A percentile compares a stretch with the other conserved stretches of the same genome.
phyloP scores from a whole-genome alignment of 257 asterid species.

The Solanum chilense region DNA sequence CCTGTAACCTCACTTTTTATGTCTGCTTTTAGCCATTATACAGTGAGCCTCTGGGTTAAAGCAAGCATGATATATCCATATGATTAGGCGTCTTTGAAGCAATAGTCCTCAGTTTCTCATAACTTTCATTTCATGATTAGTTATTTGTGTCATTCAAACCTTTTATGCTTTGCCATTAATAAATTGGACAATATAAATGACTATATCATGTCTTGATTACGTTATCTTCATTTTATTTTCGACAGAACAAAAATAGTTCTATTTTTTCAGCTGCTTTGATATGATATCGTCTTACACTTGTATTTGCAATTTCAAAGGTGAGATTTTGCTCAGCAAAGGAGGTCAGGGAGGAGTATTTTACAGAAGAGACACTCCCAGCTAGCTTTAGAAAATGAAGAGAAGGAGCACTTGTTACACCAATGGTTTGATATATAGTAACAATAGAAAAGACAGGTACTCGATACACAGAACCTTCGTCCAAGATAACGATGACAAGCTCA shows the following conservation, averaged over 20 bases:
- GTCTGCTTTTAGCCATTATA: neutral
- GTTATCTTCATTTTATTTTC: neutral
- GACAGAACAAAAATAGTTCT: neutral
- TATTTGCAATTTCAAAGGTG: constrained; percentile 33
- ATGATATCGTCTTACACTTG: neutral
- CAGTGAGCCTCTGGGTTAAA: neutral
- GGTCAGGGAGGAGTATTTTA: constrained; percentile 50
- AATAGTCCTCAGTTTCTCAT: neutral
- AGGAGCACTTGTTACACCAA: neutral
- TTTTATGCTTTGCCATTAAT: neutral
- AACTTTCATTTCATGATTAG: neutral
- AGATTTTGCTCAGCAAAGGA: constrained; percentile 59
- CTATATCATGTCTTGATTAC: neutral
- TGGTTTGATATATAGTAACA: neutral
- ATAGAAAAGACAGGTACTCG: neutral
- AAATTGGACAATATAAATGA: neutral
- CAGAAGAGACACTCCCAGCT: constrained; percentile 47
- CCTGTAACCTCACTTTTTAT: neutral
- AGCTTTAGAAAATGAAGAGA: constrained; percentile 30
- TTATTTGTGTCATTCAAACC: neutral
- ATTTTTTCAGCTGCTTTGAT: neutral
- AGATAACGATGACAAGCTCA: neutral
- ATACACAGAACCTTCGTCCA: neutral
- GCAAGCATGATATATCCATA: neutral
- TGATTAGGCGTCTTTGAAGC: neutral